Percentiles rank a stretch among this genome's conserved stretches.
These are phyloP conservation scores for Dryadomyces quercus-mongolicae DNA, from an alignment of 2,329 filamentous ascomycete species.

Conservation along the genomic window DNA sequence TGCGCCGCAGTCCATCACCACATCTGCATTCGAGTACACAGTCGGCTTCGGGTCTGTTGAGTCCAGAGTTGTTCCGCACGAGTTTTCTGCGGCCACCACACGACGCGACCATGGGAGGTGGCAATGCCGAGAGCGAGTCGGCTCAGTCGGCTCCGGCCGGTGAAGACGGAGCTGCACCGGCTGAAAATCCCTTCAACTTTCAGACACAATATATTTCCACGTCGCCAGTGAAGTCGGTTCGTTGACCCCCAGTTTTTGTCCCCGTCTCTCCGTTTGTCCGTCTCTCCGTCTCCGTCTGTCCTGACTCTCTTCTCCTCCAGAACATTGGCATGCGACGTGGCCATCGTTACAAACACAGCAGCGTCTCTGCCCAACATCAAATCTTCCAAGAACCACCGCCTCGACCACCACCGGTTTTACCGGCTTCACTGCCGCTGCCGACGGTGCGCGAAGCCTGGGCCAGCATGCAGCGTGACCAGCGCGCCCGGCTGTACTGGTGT, in stretches of 20 bases:
- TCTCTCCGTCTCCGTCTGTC: background rate
- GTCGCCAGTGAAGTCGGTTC: constrained; percentile 63
- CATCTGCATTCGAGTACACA: background rate
- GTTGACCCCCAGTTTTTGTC: no score
- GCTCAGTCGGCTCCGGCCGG: background rate
- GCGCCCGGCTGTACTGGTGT: constrained; percentile 75
- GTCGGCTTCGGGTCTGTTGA: background rate
- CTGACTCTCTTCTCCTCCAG: constrained; percentile 26
- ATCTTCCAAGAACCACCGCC: constrained; percentile 90
- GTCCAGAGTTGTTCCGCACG: background rate
- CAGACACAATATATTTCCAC: constrained; percentile 69
- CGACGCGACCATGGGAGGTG: background rate
- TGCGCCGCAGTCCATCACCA: constrained; percentile 10
- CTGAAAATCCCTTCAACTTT: constrained; percentile 66
- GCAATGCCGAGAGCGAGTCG: background rate
- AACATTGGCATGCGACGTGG: constrained; percentile 85
- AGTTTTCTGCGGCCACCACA: background rate
- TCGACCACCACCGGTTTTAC: constrained; percentile 75
- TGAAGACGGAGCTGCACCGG: background rate
- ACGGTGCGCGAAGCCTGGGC: constrained; percentile 78
- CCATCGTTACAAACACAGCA: constrained; percentile 96
- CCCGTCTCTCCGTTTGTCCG: no score
- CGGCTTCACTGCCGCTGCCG: constrained; percentile 82
- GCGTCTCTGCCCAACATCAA: constrained; percentile 76
- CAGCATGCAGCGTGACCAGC: constrained; percentile 84